phyloP scores from a whole-genome alignment of 2,329 filamentous ascomycete genomes.

The Ophiostoma himal-ulmi region DNA sequence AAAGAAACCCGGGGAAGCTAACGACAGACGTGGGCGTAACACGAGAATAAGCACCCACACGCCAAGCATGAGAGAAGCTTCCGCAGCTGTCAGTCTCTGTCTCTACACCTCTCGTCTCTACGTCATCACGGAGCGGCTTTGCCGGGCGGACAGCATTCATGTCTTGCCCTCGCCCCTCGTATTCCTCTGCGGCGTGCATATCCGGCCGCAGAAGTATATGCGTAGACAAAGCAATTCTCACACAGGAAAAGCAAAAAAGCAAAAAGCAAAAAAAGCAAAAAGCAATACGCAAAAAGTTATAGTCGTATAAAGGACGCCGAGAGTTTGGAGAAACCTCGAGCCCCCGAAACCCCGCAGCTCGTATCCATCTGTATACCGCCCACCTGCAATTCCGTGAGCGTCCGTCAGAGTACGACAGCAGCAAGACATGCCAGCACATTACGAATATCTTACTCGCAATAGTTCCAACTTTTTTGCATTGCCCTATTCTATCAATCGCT shows the following conservation, averaged over 20 bases:
- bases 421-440: slow-evolving; percentile 3
- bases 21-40: not conserved
- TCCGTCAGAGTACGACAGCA: not conserved
- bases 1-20: not conserved
- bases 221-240: no score
- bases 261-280: not conserved
- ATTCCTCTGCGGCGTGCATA: not conserved
- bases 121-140: not conserved
- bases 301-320: not conserved
- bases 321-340: not conserved
- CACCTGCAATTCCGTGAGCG: not conserved
- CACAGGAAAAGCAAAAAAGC: not conserved
- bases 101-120: not conserved
- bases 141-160: not conserved
- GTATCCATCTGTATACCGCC: slow-evolving; percentile 7
- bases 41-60: not conserved
- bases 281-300: not conserved
- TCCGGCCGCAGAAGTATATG: not conserved
- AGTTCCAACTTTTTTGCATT: not conserved
- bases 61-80: not conserved
- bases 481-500: not conserved
- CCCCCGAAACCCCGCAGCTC: not conserved
- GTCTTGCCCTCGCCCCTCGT: not conserved
- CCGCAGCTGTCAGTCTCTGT: no score
- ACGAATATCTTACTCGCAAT: not conserved